Base-by-base conservation (phyloP, 2,329 filamentous ascomycete genomes). In the Colletotrichum scovillei region DNA sequence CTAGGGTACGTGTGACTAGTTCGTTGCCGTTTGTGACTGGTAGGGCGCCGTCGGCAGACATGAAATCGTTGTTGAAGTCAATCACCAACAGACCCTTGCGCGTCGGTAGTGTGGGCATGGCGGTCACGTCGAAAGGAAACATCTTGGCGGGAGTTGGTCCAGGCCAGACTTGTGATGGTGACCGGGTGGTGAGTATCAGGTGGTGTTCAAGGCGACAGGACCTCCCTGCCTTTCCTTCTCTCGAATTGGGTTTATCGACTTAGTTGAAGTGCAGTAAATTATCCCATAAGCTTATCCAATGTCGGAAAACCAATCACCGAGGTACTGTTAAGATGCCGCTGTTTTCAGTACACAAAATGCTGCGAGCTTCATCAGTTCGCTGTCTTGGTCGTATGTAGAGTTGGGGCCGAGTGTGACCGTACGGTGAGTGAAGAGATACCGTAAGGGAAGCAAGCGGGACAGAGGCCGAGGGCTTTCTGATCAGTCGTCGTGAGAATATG, bases 31-130 rank as follows among this genome's bases (percentile, higher is more conserved):
- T 88, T 46, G 85, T 85, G 63, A 95, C 90, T 14, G 91, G 88
- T 24, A 98, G 83, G 30, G 91, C 89, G 67, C 94, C 93, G 63
- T 90, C 87, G 1, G 89, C 84, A 7, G 90, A 87, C 71, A 97
- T 84, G 78, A 98, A 98, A 81, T 98, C 96, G 78, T 97, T 95
- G 80, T 98, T 97, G 46, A 97, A 90, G 78, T 98, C 96, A 75
- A 98, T 88, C 22, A 97, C 85, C 24, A 98, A 86, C 56, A 99
- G 87, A 1, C 94, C 96, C 83, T 89, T 90, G 64, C 91, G 87
- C 9, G 90, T 90, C 35, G 83, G 85, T 65, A 92, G 82, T 62
- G 88, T 83, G 12, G 91, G 91, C 24, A 92, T 84, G 46, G 86
- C 84, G 58, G 87, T 81, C 52, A 86, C 82, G 77, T 91, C 88